These are phyloP conservation scores for Microascus cirrosus DNA, from an alignment of 2,329 filamentous ascomycete species.

Conservation along the genomic window DNA sequence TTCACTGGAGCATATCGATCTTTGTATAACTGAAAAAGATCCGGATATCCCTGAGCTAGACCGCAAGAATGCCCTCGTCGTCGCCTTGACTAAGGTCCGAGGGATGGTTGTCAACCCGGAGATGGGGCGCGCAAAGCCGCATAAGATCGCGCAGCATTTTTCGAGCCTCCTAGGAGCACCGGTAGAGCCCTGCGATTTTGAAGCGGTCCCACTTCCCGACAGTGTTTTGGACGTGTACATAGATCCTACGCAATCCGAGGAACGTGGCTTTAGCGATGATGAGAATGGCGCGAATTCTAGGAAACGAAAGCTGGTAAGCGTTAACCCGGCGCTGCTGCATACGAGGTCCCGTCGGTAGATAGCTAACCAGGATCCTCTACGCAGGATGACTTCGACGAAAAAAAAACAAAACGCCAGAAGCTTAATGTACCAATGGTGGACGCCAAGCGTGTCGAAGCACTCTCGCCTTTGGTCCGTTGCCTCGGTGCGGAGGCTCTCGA, in stretches of 20 bases:
- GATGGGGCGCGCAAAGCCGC: conserved; percentile 25
- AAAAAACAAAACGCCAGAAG: not conserved
- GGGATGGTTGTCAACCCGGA: conserved; percentile 29
- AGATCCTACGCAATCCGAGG: conserved; percentile 21
- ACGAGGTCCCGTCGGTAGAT: not conserved
- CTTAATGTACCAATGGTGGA: conserved; percentile 1
- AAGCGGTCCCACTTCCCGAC: conserved; percentile 33
- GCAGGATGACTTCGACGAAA: conserved; percentile 1
- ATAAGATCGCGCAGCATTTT: conserved; percentile 35
- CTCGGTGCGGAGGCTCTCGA: conserved; percentile 3
- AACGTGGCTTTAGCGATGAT: conserved; percentile 2
- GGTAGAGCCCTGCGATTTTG: conserved; percentile 29
- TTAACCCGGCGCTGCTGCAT: not conserved
- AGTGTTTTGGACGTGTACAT: conserved; percentile 36
- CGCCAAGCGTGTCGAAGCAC: not conserved
- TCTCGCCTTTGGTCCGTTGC: not conserved
- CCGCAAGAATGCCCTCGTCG: conserved; percentile 32
- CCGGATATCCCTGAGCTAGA: conserved; percentile 21
- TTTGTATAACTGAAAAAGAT: conserved; percentile 18
- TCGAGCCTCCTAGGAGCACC: conserved; percentile 29
- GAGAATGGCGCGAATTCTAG: conserved; percentile 17
- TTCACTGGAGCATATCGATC: conserved; percentile 44
- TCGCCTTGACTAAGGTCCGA: conserved; percentile 21
- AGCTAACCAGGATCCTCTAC: not conserved
- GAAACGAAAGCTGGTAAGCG: conserved; percentile 38